Evolutionary conservation across 805 yeast genomes (phyloP), one percentile per base, ranked within the genome.

Genomic region (Sugiyamaella mastotermitis): DNA sequence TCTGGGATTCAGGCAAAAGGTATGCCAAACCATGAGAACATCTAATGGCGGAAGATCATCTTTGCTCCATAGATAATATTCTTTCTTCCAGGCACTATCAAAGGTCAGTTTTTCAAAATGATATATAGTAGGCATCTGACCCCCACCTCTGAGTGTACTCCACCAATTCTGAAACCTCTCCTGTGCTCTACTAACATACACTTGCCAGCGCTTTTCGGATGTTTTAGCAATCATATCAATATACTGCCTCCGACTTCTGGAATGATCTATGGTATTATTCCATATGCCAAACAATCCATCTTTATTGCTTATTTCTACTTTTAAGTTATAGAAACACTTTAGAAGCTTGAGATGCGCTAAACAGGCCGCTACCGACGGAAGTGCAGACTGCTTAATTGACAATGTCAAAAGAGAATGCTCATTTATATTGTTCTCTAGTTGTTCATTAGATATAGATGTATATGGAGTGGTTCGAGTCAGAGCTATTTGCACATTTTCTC

Each of bases 21-120:
- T 35, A 33, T 50, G 54, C 52, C 52, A 50, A 8, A 50, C 43
- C 54, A 50, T 50, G 14, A 50, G 40, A 24, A 50, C 49, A 33
- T 50, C 54, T 11, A 47, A 6, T 2, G 52, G 52, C 15, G 52
- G 49, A 29, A 48, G 19, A 10, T 7, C 9, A 11, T 14, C 23
- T 5, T 6, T 20, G n/a, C 11, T 23, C n/a, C n/a, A n/a, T n/a
- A n/a, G n/a, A n/a, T n/a, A n/a, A n/a, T n/a, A n/a, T n/a, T n/a
- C n/a, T n/a, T n/a, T n/a, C n/a, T n/a, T n/a, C n/a, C n/a, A n/a
- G n/a, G n/a, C n/a, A 28, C 10, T 13, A 11, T n/a, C n/a, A 17
- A 23, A 36, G 16, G 10, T 9, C 9, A 14, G 17, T n/a, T n/a
- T n/a, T n/a, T n/a, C n/a, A n/a, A n/a, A n/a, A 15, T 21, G 31